phyloP scores from a whole-genome alignment of 257 asterid genomes.

The Verbascum thapsus region DNA sequence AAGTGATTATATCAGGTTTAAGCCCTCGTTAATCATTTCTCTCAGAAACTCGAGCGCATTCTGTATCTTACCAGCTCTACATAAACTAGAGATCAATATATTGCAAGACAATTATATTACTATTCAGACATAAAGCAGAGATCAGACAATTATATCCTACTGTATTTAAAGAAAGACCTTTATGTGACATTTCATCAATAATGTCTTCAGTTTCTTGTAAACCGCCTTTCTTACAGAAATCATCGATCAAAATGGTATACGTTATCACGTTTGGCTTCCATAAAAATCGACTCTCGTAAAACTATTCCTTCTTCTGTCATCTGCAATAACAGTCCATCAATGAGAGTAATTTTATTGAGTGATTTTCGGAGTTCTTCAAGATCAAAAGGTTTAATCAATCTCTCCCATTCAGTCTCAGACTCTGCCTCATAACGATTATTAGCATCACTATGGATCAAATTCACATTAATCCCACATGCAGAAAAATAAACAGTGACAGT shows the following conservation, averaged over 20 bases:
- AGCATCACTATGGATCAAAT: conserved; percentile 29
- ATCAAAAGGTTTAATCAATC: conserved; percentile 83
- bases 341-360: conserved; percentile 59
- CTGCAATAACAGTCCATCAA: conserved; percentile 68
- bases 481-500: conserved; percentile 35
- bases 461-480: conserved; percentile 36
- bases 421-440: conserved; percentile 39
- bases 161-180: conserved; percentile 59
- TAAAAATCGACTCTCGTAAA: conserved; percentile 70
- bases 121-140: conserved; percentile 61
- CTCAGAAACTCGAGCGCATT: conserved; percentile 64
- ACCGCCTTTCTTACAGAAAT: conserved; percentile 67
- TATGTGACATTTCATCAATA: conserved; percentile 59
- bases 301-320: conserved; percentile 80
- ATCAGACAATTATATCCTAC: conserved; percentile 81
- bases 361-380: conserved; percentile 70
- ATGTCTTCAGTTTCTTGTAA: conserved; percentile 60
- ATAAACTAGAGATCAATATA: conserved; percentile 56
- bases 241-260: conserved; percentile 75
- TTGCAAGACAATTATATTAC: conserved; percentile 60
- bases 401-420: conserved; percentile 85
- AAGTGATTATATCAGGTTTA: conserved; percentile 75
- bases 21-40: conserved; percentile 72
- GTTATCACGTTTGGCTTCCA: conserved; percentile 66
- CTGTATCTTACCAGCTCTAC: conserved; percentile 59